phyloP scores from a whole-genome alignment of 164 flowering plant genomes.

The Magnolia sinica region DNA sequence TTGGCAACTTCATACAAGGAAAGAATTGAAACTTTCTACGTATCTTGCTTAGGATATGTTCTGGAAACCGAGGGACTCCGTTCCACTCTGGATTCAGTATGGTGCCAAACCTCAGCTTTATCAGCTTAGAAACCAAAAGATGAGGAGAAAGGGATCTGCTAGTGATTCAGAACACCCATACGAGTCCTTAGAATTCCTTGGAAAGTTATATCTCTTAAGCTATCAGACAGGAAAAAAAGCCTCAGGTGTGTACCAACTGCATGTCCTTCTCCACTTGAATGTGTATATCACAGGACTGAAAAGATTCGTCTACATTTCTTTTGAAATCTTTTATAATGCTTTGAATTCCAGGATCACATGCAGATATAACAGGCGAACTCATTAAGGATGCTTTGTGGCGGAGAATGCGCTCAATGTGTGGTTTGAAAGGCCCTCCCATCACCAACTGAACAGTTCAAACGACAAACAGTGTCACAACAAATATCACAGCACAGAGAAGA shows the following conservation, averaged over 20 bases:
- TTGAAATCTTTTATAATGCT: conserved; percentile 43
- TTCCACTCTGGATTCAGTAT: too few relatives aligned
- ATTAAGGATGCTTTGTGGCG: conserved; percentile 60
- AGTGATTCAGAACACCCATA: not conserved
- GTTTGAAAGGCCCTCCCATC: conserved; percentile 86
- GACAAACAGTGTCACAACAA: not conserved
- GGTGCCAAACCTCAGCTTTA: not conserved
- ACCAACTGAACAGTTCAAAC: conserved; percentile 51
- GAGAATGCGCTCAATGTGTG: conserved; percentile 73
- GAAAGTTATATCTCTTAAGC: too few relatives aligned
- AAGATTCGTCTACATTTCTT: conserved; percentile 35
- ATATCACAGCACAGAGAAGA: conserved; percentile 4
- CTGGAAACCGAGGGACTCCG: too few relatives aligned
- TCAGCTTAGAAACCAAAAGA: not conserved
- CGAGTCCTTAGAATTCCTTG: not conserved
- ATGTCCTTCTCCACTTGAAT: conserved; percentile 52
- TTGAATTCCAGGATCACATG: conserved; percentile 59
- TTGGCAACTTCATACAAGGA: too few relatives aligned
- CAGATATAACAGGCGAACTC: conserved; percentile 69
- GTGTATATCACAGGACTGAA: conserved; percentile 63
- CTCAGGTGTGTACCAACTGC: conserved; percentile 35
- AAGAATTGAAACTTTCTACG: too few relatives aligned
- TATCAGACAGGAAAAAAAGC: not conserved
- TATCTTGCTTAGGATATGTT: too few relatives aligned
- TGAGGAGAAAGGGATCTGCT: not conserved